Conservation (phyloP, 352 stramenopile species). For the Plasmopara viticola region DNA sequence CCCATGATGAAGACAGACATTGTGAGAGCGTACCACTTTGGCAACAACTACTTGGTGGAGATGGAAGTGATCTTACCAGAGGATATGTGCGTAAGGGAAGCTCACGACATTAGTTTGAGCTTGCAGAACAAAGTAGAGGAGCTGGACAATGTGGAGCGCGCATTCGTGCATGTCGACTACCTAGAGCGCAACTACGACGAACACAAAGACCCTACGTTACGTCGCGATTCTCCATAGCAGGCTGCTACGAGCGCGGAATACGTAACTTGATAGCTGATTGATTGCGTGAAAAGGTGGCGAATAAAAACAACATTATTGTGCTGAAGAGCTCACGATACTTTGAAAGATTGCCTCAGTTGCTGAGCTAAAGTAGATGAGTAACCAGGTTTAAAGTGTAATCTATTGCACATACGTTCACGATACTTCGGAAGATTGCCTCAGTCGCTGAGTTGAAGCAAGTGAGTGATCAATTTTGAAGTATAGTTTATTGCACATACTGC, state of each 20-base stretch:
- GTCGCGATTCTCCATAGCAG: conserved; percentile 32
- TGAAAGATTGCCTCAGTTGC: no score
- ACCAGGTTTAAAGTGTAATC: no score
- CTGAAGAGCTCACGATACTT: no score
- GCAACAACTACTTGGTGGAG: conserved; percentile 92
- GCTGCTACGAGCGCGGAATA: background rate
- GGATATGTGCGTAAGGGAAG: conserved; percentile 88
- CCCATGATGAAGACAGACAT: conserved; percentile 90
- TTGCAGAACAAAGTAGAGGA: conserved; percentile 95
- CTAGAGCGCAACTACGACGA: conserved; percentile 84
- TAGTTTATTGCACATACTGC: no score
- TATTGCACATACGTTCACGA: no score
- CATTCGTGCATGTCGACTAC: conserved; percentile 98
- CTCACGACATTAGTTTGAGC: conserved; percentile 95
- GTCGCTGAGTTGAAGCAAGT: no score
- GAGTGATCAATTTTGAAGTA: no score
- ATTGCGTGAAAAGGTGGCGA: no score
- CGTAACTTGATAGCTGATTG: background rate
- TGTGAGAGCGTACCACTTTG: conserved; percentile 94
- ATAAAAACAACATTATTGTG: no score
- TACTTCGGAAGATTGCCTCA: no score
- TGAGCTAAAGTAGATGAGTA: no score
- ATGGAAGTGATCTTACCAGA: conserved; percentile 82
- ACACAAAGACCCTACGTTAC: conserved; percentile 81
- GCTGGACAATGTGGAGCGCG: conserved; percentile 93